Percentiles rank a stretch among this genome's conserved stretches.
These are phyloP conservation scores for Boletus edulis DNA, from an alignment of 768 basidiomycete genomes.

Conservation along the genomic window DNA sequence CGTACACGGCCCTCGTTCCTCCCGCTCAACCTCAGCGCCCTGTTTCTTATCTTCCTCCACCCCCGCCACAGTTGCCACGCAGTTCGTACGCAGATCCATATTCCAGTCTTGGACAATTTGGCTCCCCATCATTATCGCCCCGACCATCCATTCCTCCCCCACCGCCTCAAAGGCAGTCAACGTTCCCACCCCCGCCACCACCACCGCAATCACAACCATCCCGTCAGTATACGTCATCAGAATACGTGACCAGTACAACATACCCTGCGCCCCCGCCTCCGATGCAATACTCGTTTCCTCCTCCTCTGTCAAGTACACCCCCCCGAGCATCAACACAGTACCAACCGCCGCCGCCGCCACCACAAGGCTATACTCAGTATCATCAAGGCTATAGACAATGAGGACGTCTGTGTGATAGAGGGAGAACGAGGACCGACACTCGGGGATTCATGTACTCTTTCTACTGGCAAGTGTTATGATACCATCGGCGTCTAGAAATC, in stretches of 20 bases:
- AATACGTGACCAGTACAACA: constrained; percentile 10
- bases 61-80: constrained; percentile 29
- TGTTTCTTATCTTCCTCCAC: constrained; percentile 14
- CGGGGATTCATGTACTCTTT: background rate
- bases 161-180: constrained; percentile 26
- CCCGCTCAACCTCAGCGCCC: constrained; percentile 23
- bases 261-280: constrained; percentile 31
- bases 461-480: background rate
- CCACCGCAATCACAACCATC: constrained; percentile 18
- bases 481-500: background rate
- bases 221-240: constrained; percentile 16
- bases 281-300: constrained; percentile 24
- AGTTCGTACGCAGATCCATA: constrained; percentile 37
- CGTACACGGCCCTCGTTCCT: constrained; percentile 19
- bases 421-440: background rate
- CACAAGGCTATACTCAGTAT: constrained; percentile 28
- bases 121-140: constrained; percentile 7
- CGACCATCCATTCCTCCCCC: constrained; percentile 18
- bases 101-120: constrained; percentile 30
- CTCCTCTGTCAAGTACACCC: constrained; percentile 9
- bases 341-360: constrained; percentile 29
- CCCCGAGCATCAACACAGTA: constrained; percentile 25
- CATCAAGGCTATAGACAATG: constrained; percentile 33
- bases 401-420: background rate
- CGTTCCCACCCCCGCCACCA: constrained; percentile 20